Evolutionary conservation across 2,329 filamentous ascomycete genomes (phyloP), one percentile per base, ranked within the genome.

Genomic region (Reticulascus tulasneorum): DNA sequence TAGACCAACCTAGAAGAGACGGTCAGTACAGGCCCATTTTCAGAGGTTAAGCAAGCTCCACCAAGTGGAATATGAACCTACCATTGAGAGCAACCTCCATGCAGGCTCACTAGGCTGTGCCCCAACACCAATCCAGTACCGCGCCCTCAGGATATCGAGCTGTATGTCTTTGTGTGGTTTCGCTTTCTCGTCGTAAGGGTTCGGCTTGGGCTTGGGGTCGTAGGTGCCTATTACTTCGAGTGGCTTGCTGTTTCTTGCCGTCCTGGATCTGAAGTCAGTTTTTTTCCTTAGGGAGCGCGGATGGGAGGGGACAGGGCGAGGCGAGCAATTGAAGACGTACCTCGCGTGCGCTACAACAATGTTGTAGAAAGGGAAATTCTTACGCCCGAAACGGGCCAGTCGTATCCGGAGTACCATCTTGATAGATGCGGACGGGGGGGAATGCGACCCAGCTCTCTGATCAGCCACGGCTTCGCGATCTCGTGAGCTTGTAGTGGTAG

Each of bases 91-190:
- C 52, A 97, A 62, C 57, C 87, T 75, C 90, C 90, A 95, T 23
- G 85, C 86, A 4, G 86, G 82, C 49, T 96, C 87, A 45, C 85
- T 90, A 9, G 93, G 93, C 66, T 98, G 93, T 37, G 93, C 93
- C 1, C 93, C 93, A 4, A 97, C 91, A 58, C 93, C 93, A 23
- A 98, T 74, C 93, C 93, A 98, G 69, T 98, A 98, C 62, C 84
- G 83, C 38, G 91, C 86, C 42, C 93, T 74, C 47, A 78, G 69
- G 7, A 77, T 69, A 62, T 98, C 93, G 11, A 98, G 74, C 54
- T 87, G 82, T 58, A 98, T 86, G 49, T 97, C 90, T 65, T 98
- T 98, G 69, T 85, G 87, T 37, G 86, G 75, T 39, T 80, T 78
- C 13, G 79, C 78, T n/a, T 74, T 73, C 48, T 55, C 59, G 52